A percentile compares a stretch with the other conserved stretches of the same genome.
Evolutionary conservation across 768 basidiomycete genomes (phyloP).

Genomic region (Lentinula guzmanii): DNA sequence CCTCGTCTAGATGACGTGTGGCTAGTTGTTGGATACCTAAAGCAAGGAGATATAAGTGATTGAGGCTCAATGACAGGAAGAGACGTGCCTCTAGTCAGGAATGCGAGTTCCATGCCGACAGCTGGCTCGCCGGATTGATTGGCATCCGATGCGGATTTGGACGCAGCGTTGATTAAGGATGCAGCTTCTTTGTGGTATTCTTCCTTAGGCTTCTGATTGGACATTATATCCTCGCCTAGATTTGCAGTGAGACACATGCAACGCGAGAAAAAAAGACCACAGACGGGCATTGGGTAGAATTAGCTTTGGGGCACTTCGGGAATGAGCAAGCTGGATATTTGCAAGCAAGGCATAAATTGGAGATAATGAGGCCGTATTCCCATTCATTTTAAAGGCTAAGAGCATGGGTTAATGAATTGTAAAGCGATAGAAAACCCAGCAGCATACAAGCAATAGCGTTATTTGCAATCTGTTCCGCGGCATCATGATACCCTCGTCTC

Average conservation of each 20-base stretch:
- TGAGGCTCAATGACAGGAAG: not conserved
- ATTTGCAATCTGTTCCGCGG: constrained; percentile 70
- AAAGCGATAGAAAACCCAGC: not conserved
- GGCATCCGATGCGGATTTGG: constrained; percentile 44
- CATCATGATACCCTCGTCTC: constrained; percentile 67
- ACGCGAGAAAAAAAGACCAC: constrained; percentile 20
- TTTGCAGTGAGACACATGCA: not conserved
- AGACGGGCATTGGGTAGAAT: constrained; percentile 67
- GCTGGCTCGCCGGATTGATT: constrained; percentile 35
- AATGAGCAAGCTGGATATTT: constrained; percentile 76
- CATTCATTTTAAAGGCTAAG: constrained; percentile 49
- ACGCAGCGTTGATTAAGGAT: constrained; percentile 52
- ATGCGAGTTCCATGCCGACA: constrained; percentile 43
- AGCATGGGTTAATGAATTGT: constrained; percentile 6
- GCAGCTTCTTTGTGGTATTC: constrained; percentile 68
- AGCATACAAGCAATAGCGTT: constrained; percentile 64
- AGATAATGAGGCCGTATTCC: constrained; percentile 45
- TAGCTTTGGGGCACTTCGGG: constrained; percentile 79
- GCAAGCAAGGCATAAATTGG: constrained; percentile 81
- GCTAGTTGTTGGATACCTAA: constrained; percentile 81
- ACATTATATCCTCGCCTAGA: constrained; percentile 62
- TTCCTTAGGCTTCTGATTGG: constrained; percentile 55
- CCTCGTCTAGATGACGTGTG: constrained; percentile 75
- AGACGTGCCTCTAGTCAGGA: constrained; percentile 58
- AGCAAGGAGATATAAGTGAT: constrained; percentile 1